These are phyloP conservation scores for Limnomonas spitsbergensis DNA, from an alignment of 139 green algal species.

Conservation along the genomic window DNA sequence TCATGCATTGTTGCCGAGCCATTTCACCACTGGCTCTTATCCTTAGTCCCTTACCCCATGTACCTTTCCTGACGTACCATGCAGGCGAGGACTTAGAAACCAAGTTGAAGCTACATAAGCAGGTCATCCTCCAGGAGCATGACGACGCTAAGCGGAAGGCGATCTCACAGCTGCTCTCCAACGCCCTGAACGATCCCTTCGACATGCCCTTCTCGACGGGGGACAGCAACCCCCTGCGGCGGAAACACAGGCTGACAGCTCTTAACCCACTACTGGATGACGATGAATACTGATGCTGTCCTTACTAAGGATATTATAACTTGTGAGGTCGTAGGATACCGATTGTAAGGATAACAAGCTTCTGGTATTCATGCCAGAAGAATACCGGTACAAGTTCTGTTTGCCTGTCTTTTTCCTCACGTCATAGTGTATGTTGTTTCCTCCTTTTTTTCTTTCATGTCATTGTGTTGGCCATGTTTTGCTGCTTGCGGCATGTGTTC, in stretches of 20 bases:
- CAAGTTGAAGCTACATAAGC: conserved; percentile 9
- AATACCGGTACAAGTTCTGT: too few relatives aligned
- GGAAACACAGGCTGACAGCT: conserved; percentile 12
- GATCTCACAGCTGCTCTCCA: not conserved
- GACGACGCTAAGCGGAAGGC: conserved; percentile 1
- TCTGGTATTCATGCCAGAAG: too few relatives aligned
- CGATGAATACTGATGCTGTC: too few relatives aligned
- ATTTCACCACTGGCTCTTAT: not conserved
- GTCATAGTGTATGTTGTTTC: too few relatives aligned
- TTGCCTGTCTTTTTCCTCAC: too few relatives aligned
- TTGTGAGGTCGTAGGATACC: too few relatives aligned
- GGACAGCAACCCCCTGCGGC: conserved; percentile 8
- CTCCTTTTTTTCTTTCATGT: too few relatives aligned
- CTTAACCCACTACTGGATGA: conserved; percentile 12
- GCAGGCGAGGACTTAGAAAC: conserved; percentile 8
- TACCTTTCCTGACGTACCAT: too few relatives aligned
- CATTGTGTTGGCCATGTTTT: too few relatives aligned
- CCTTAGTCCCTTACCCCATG: not conserved
- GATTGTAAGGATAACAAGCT: too few relatives aligned
- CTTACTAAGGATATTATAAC: too few relatives aligned
- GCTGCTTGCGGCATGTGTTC: too few relatives aligned
- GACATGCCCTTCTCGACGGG: conserved; percentile 1
- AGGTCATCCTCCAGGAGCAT: not conserved
- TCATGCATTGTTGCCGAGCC: not conserved
- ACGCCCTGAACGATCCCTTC: conserved; percentile 13